phyloP scores from a whole-genome alignment of 164 flowering plant species.

The Akebia trifoliata region DNA sequence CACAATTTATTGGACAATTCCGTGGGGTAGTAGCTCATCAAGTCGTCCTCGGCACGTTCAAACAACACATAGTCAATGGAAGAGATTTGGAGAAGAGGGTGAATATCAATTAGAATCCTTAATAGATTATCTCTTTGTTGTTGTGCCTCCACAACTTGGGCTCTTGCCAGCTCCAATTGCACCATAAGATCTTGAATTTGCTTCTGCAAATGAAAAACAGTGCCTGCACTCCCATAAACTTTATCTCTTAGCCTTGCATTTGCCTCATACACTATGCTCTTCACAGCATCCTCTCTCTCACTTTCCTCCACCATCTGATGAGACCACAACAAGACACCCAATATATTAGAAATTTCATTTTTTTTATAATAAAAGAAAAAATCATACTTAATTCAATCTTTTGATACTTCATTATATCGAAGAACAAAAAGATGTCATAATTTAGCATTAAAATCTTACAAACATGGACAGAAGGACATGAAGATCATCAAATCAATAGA shows the following conservation, averaged over 20 bases:
- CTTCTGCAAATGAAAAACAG: slow-evolving; percentile 30
- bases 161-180: slow-evolving; percentile 19
- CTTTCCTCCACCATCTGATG: slow-evolving; percentile 37
- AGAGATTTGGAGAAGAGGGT: too few species aligned
- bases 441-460: background rate
- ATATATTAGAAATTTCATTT: background rate
- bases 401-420: too few species aligned
- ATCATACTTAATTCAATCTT: too few species aligned
- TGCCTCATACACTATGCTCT: slow-evolving; percentile 37
- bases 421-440: background rate
- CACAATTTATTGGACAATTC: too few species aligned
- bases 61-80: too few species aligned
- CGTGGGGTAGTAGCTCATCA: too few species aligned
- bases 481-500: background rate
- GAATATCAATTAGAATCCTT: slow-evolving; percentile 19
- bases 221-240: slow-evolving; percentile 34
- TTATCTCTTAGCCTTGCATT: slow-evolving; percentile 33
- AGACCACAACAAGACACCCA: too few species aligned
- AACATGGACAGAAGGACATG: too few species aligned
- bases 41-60: too few species aligned
- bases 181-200: slow-evolving; percentile 19
- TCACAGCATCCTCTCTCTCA: slow-evolving; percentile 37
- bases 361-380: too few species aligned
- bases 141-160: slow-evolving; percentile 12
- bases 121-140: slow-evolving; percentile 22